Conservation (phyloP, 371 early-diverging fungal species). For the Apophysomyces trapeziformis region DNA sequence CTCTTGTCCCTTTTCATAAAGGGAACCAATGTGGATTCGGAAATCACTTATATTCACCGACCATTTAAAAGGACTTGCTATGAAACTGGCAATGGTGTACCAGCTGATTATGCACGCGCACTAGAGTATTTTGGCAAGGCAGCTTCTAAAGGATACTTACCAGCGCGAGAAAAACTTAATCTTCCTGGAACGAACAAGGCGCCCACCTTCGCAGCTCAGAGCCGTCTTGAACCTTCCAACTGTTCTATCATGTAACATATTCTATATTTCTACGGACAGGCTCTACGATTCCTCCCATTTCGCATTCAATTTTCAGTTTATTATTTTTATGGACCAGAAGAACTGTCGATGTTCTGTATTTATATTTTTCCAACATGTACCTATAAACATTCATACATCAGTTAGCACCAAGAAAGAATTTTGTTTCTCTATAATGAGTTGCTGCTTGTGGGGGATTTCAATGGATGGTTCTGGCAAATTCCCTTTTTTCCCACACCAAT, state of each 20-base stretch:
- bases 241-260: constrained; percentile 3
- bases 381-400: too few species aligned
- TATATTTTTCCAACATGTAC: too few species aligned
- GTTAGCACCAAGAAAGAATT: too few species aligned
- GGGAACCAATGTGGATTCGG: not conserved
- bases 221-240: not conserved
- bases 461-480: too few species aligned
- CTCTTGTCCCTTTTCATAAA: not conserved
- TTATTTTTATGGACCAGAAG: too few species aligned
- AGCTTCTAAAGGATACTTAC: constrained; percentile 32
- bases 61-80: constrained; percentile 20
- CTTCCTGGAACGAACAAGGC: constrained; percentile 11
- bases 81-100: constrained; percentile 30
- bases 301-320: too few species aligned
- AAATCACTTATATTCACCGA: not conserved
- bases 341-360: too few species aligned
- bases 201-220: not conserved
- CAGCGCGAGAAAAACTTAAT: constrained; percentile 33
- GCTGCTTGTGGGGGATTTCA: too few species aligned
- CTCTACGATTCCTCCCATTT: not conserved
- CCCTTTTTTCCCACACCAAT: too few species aligned
- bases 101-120: constrained; percentile 30
- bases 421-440: too few species aligned
- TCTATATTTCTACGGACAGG: not conserved
- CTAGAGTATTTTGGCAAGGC: constrained; percentile 39